Percentiles rank a stretch among this genome's conserved stretches.
These are phyloP conservation scores for Petrea volubilis DNA, from an alignment of 257 asterid species.

Conservation along the genomic window DNA sequence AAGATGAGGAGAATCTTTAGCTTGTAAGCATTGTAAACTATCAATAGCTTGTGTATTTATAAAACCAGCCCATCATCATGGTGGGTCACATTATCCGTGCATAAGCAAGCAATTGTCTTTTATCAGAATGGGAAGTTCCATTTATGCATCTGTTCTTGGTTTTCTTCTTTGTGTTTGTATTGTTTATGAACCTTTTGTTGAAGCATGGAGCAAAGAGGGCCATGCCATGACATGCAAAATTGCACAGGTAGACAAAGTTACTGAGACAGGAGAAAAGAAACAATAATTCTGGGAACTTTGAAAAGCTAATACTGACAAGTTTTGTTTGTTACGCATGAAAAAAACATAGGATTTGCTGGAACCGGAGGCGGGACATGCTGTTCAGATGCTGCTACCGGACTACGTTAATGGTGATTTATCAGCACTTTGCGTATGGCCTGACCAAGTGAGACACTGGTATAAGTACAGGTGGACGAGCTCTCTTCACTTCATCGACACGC, in stretches of 20 bases:
- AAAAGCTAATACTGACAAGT: neutral
- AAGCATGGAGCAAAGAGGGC: slow-evolving; percentile 95
- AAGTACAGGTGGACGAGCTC: slow-evolving; percentile 85
- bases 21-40: slow-evolving; percentile 58
- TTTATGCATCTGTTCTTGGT: slow-evolving; percentile 24
- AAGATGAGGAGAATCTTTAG: slow-evolving; percentile 23
- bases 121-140: slow-evolving; percentile 23
- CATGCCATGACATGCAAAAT: slow-evolving; percentile 84
- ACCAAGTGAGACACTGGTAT: slow-evolving; percentile 92
- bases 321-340: neutral
- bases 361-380: slow-evolving; percentile 65
- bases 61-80: slow-evolving; percentile 15
- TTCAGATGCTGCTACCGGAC: slow-evolving; percentile 75
- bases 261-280: too few relatives aligned
- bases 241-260: slow-evolving; percentile 65
- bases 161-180: slow-evolving; percentile 35
- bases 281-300: too few relatives aligned
- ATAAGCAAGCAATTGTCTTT: neutral
- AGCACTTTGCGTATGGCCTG: slow-evolving; percentile 88
- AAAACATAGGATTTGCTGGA: slow-evolving; percentile 54
- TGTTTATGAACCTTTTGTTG: slow-evolving; percentile 39
- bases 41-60: slow-evolving; percentile 22
- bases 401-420: slow-evolving; percentile 71
- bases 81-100: slow-evolving; percentile 18
- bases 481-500: slow-evolving; percentile 95